Conservation (phyloP, 805 yeast genomes). For the Grigorovia yakushimaensis region DNA sequence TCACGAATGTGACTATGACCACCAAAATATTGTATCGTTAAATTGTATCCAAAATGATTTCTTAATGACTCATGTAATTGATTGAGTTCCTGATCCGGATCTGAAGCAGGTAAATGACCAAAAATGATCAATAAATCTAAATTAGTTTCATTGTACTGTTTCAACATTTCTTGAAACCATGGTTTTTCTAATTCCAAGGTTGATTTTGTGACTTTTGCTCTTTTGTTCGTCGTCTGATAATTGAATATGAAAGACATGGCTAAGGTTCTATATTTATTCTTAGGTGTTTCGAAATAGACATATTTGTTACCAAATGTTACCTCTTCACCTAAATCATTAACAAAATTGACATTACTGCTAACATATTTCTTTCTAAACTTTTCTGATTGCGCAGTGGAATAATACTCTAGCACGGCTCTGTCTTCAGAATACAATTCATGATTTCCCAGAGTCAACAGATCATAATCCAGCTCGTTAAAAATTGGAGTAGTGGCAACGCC, state of each 20-base stretch:
- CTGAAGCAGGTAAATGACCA: constrained; percentile 69
- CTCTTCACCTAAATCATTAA: constrained; percentile 33
- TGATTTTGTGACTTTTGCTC: constrained; percentile 52
- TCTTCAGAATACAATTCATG: constrained; percentile 75
- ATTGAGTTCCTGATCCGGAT: constrained; percentile 29
- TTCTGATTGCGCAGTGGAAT: constrained; percentile 40
- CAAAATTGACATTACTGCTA: constrained; percentile 60
- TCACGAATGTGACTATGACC: constrained; percentile 93
- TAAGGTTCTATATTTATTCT: constrained; percentile 42
- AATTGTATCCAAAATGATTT: constrained; percentile 41
- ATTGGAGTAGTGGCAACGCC: constrained; percentile 56
- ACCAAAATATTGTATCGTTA: constrained; percentile 76
- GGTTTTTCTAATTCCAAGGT: constrained; percentile 41
- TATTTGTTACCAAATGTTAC: constrained; percentile 61
- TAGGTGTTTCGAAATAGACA: constrained; percentile 55
- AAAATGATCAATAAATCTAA: constrained; percentile 61
- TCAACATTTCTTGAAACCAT: constrained; percentile 53
- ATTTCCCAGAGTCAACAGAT: constrained; percentile 77
- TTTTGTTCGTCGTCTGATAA: constrained; percentile 46
- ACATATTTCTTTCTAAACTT: constrained; percentile 56
- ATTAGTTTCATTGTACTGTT: constrained; percentile 28
- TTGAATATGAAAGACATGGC: constrained; percentile 75
- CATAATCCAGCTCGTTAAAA: constrained; percentile 59
- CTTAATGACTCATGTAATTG: constrained; percentile 40
- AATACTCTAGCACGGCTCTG: constrained; percentile 56